phyloP scores from a whole-genome alignment of 2,329 filamentous ascomycete species.

The Trichophyton benhamiae region DNA sequence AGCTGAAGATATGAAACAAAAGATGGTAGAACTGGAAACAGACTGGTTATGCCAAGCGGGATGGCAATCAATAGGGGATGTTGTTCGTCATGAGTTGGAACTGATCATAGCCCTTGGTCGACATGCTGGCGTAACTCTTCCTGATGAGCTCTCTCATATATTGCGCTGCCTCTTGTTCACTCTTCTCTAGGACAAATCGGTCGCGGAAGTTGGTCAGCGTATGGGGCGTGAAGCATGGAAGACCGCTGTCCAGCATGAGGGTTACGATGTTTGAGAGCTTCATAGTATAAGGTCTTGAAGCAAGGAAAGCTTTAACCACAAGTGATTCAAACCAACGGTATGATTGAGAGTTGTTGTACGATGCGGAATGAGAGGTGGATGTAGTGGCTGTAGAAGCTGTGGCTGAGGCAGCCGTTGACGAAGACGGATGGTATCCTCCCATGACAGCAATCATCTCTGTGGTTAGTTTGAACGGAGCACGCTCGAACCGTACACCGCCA shows the following conservation, averaged over 20 bases:
- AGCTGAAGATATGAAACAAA: not conserved
- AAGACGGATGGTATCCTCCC: constrained; percentile 46
- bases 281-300: constrained; percentile 70
- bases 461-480: constrained; percentile 95
- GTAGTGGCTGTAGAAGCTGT: not conserved
- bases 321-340: constrained; percentile 97
- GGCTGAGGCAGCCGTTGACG: not conserved
- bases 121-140: constrained; percentile 82
- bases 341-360: constrained; percentile 55
- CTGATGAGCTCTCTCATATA: constrained; percentile 82
- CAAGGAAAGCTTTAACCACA: constrained; percentile 88
- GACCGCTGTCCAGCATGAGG: constrained; percentile 88
- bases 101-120: constrained; percentile 90
- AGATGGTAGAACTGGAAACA: not conserved
- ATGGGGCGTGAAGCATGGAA: constrained; percentile 97
- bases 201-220: constrained; percentile 87
- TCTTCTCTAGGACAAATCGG: constrained; percentile 83
- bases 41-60: too few relatives aligned
- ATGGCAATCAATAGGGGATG: constrained; percentile 64
- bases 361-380: constrained; percentile 18
- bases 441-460: constrained; percentile 98
- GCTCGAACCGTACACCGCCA: constrained; percentile 92
- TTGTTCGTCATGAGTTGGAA: constrained; percentile 96
- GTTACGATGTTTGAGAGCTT: constrained; percentile 82
- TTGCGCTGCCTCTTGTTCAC: constrained; percentile 82